phyloP scores from a whole-genome alignment of 257 asterid species.

The Fraxinus americana region DNA sequence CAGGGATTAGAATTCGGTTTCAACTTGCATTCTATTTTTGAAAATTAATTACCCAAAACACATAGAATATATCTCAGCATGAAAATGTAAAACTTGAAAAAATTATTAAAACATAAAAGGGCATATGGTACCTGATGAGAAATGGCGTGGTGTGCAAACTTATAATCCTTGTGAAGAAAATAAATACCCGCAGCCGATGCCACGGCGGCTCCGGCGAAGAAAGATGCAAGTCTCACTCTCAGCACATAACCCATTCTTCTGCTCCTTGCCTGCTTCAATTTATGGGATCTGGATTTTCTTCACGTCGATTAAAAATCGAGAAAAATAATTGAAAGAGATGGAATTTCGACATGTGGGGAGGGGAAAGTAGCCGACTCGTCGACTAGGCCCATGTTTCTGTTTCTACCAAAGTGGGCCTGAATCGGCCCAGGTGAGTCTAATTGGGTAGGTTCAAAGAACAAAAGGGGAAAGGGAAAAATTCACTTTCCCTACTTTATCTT shows the following conservation, averaged over 20 bases:
- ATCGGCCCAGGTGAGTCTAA: background rate
- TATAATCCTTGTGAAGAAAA: conserved; percentile 73
- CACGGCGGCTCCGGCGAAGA: conserved; percentile 80
- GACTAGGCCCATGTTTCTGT: background rate
- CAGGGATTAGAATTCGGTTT: too few species aligned
- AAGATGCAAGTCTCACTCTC: conserved; percentile 83
- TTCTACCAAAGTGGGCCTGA: background rate
- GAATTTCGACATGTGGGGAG: background rate
- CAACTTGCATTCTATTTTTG: too few species aligned
- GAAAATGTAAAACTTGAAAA: background rate
- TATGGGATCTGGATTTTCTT: conserved; percentile 16
- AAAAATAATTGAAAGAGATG: too few species aligned
- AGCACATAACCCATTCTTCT: conserved; percentile 71
- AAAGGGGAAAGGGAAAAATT: too few species aligned
- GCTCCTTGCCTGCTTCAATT: background rate
- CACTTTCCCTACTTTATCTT: too few species aligned
- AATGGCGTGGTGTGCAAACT: conserved; percentile 62
- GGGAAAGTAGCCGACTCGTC: background rate
- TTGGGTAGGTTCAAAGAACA: background rate
- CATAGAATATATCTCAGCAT: background rate
- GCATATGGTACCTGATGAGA: conserved; percentile 55
- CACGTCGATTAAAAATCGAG: background rate
- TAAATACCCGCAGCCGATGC: conserved; percentile 83
- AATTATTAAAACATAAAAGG: too few species aligned
- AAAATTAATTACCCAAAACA: background rate